These are phyloP conservation scores for Pseudogymnoascus sp. DNA, from an alignment of 2,329 filamentous ascomycete genomes.

Conservation along the genomic window DNA sequence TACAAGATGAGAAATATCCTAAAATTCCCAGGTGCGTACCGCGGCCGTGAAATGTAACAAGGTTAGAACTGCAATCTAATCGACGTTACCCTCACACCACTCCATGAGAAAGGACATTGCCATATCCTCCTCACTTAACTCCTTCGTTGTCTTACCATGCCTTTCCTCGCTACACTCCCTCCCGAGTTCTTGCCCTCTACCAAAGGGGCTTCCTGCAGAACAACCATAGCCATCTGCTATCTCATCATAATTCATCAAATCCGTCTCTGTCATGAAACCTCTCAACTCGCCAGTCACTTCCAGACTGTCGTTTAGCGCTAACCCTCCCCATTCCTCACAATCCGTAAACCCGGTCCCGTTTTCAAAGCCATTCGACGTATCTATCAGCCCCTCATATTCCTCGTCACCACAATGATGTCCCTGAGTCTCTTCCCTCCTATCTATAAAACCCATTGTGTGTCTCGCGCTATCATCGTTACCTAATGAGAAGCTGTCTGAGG, in stretches of 20 bases:
- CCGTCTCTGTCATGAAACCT: not conserved
- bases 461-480: not conserved
- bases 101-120: conserved; percentile 2
- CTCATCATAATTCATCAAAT: not conserved
- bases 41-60: not conserved
- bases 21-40: not conserved
- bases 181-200: not conserved
- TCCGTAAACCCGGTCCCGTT: not conserved
- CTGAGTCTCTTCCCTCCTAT: not conserved
- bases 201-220: not conserved
- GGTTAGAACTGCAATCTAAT: not conserved
- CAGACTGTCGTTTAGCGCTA: not conserved
- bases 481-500: not conserved
- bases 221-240: not conserved
- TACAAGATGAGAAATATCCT: not conserved
- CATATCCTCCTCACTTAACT: not conserved
- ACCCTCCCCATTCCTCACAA: not conserved
- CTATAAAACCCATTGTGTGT: not conserved
- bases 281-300: not conserved
- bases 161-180: not conserved
- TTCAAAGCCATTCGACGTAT: not conserved
- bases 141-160: not conserved
- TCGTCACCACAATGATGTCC: not conserved
- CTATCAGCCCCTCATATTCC: not conserved
- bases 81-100: not conserved